phyloP scores from a whole-genome alignment of 108 stramenopile genomes.

The Aurantiochytrium sp. region DNA sequence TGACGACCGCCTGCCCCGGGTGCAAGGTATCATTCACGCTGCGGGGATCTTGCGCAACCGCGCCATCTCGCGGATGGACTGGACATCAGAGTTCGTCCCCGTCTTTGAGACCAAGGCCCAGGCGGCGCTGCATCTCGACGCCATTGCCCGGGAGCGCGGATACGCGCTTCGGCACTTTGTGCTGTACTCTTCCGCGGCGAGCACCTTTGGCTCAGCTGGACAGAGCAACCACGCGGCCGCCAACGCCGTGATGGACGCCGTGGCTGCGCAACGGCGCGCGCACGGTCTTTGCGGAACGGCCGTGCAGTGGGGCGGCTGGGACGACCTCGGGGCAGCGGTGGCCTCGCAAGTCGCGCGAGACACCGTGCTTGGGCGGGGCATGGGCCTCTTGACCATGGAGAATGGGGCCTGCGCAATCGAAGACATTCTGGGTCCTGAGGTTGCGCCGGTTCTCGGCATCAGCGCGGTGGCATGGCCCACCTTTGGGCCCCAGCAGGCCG shows the following conservation, averaged over 20 bases:
- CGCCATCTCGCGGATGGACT: not conserved
- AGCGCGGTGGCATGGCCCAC: not conserved
- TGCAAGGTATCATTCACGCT: not conserved
- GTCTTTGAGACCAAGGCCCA: not conserved
- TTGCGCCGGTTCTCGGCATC: not conserved
- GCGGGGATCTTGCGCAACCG: not conserved
- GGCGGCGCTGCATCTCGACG: not conserved
- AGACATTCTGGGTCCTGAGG: not conserved
- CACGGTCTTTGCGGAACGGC: not conserved
- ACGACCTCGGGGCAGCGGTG: not conserved
- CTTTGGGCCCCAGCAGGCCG: not conserved
- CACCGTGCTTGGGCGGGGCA: not conserved
- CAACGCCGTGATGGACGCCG: not conserved
- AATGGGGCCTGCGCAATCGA: not conserved
- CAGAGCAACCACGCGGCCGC: constrained; percentile 19
- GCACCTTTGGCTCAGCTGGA: not conserved
- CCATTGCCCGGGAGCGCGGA: not conserved
- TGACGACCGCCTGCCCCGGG: not conserved
- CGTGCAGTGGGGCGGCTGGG: constrained; percentile 19
- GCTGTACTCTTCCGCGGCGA: constrained; percentile 2
- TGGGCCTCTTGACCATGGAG: not conserved
- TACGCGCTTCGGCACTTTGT: not conserved
- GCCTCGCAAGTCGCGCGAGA: not conserved
- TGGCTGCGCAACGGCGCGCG: not conserved
- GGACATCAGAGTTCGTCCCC: not conserved